phyloP scores from a whole-genome alignment of 805 yeast genomes.

The Kregervanrija pseudodelftensis region DNA sequence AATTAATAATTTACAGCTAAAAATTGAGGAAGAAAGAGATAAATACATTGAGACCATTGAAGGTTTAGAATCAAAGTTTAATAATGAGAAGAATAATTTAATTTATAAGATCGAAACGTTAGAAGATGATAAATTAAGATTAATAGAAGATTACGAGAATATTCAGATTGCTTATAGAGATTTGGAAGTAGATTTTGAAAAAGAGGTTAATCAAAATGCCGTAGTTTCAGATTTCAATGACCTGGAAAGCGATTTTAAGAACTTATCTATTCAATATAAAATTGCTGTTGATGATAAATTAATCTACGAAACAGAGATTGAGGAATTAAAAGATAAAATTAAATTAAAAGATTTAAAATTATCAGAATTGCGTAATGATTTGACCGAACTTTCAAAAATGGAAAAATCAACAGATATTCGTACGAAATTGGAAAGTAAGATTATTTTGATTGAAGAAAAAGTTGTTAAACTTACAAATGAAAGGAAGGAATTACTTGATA shows the following conservation, averaged over 20 bases:
- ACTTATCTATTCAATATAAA: conserved; percentile 30
- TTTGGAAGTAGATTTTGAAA: conserved; percentile 5
- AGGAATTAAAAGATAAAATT: conserved; percentile 11
- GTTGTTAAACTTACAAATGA: conserved; percentile 1
- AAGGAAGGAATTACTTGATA: conserved; percentile 1
- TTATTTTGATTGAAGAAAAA: not conserved
- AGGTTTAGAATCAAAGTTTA: conserved; percentile 17
- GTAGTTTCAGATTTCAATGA: conserved; percentile 12
- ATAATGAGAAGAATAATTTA: conserved; percentile 26
- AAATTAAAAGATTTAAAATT: conserved; percentile 10
- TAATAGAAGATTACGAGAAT: conserved; percentile 31
- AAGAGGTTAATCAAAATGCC: conserved; percentile 8
- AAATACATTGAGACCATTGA: conserved; percentile 8
- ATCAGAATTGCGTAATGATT: not conserved
- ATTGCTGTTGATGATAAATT: conserved; percentile 18
- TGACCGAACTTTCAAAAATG: not conserved
- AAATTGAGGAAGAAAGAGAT: conserved; percentile 7
- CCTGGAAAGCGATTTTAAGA: conserved; percentile 32
- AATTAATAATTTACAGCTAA: conserved; percentile 1
- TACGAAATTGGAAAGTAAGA: conserved; percentile 1
- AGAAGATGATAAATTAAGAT: conserved; percentile 29
- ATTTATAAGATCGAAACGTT: conserved; percentile 29
- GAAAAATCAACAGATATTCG: not conserved
- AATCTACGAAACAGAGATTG: conserved; percentile 4
- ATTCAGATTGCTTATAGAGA: conserved; percentile 19